Evolutionary conservation across 2,329 filamentous ascomycete species (phyloP).

Genomic region (Aspergillus sergii): DNA sequence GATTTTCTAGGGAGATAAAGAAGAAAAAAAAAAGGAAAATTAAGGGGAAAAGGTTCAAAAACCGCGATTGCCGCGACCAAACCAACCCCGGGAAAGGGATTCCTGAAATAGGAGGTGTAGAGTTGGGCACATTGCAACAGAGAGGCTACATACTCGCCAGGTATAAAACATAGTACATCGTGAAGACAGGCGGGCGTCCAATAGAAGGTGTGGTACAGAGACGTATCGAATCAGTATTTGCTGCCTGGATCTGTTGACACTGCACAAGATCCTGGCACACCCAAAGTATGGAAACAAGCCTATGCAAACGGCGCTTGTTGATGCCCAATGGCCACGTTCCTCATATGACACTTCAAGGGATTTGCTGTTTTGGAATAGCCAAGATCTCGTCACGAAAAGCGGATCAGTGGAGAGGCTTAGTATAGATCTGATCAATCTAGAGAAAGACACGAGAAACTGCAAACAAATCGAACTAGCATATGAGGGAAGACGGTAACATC

Average conservation of each 20-base stretch:
- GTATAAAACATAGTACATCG: constrained; percentile 62
- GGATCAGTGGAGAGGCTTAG: constrained; percentile 10
- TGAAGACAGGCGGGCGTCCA: constrained; percentile 22
- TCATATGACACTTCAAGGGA: constrained; percentile 16
- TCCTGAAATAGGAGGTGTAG: constrained; percentile 5
- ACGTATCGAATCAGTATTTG: constrained; percentile 29
- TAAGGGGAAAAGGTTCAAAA: not conserved
- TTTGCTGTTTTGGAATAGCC: constrained; percentile 15
- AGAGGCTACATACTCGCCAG: constrained; percentile 67
- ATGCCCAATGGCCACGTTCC: constrained; percentile 29
- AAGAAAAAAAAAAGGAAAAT: not conserved
- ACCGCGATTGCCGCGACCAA: not conserved
- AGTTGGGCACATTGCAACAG: constrained; percentile 22
- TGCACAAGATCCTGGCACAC: constrained; percentile 24
- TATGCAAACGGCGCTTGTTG: constrained; percentile 21
- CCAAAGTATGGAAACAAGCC: constrained; percentile 19
- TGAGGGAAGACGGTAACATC: constrained; percentile 15
- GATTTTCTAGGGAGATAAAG: not conserved
- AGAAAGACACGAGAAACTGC: constrained; percentile 11
- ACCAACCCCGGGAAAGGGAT: not conserved
- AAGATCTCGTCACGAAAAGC: constrained; percentile 3
- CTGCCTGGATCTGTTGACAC: constrained; percentile 22
- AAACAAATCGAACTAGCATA: constrained; percentile 18
- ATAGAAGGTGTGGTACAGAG: constrained; percentile 22
- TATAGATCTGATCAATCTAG: constrained; percentile 11